These are phyloP conservation scores for Eucalyptus victrix DNA, from an alignment of 345 rosid genomes.

Conservation along the genomic window DNA sequence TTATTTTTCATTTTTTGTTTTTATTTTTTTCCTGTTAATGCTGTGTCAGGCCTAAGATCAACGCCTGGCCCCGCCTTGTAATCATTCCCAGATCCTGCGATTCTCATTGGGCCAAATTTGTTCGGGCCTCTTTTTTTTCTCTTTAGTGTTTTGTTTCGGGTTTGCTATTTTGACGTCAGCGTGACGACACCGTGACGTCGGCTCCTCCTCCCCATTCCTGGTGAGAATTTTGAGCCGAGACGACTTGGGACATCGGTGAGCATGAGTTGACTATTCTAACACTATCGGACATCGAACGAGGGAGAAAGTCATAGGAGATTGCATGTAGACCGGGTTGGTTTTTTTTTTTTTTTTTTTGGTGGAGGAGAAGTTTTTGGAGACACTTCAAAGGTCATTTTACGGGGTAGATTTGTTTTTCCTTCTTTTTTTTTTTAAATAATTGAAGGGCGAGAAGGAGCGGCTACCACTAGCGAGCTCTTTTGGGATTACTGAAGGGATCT, in stretches of 20 bases:
- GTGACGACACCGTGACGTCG: background rate
- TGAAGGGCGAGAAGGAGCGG: background rate
- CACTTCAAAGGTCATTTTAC: too few relatives aligned
- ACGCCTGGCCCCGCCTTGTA: background rate
- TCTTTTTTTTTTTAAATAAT: background rate
- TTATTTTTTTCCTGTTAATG: background rate
- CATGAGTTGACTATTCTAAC: background rate
- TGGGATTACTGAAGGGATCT: accelerated
- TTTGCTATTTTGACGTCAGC: background rate
- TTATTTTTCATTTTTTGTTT: accelerated
- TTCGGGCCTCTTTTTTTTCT: background rate
- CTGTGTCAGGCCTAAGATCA: background rate
- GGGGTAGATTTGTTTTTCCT: background rate
- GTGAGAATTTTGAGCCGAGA: background rate
- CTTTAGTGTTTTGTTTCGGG: background rate
- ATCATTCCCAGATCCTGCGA: background rate
- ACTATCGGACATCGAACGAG: background rate
- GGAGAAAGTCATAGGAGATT: background rate
- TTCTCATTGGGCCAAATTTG: background rate
- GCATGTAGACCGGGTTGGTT: background rate
- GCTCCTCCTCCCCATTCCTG: background rate
- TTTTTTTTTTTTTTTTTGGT: too few relatives aligned
- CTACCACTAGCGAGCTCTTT: background rate
- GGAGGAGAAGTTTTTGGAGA: background rate
- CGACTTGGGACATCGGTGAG: background rate